Base-by-base conservation (phyloP, 805 yeast genomes). In the Zygotorulaspora sp. region DNA sequence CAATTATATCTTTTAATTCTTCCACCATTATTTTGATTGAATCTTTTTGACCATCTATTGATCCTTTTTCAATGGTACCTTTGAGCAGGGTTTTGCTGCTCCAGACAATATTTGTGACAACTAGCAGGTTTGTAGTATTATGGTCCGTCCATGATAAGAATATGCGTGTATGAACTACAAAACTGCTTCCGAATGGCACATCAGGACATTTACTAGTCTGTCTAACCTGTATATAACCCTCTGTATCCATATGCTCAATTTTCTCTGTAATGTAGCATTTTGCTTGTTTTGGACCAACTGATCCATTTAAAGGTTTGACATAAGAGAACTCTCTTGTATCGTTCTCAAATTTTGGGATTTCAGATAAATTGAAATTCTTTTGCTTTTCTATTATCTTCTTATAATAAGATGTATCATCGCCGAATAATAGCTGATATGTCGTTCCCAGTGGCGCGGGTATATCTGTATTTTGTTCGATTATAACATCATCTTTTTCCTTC, bases 221-320 rank as follows among this genome's bases (percentile, higher is more conserved):
- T 10, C 67, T 63, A 2, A 77, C 74, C 13, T 67, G 53, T 22
- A 75, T 61, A 30, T 47, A 50, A 21, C 62, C 62, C 7, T 70
- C 63, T 12, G 72, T 60, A 49, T 80, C 78, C 42, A 53, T 60
- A 23, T 68, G 64, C 32, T 75, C 75, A 17, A 81, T 58, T 5
- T 62, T 63, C 51, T 82, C 89, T 4, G 69, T 67, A 29, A 82
- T 75, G 13, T 65, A 55, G 63, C 87, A 80, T 46, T 66, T 69
- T 1, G 89, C 80, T 49, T 80, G 83, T 50, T 81, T 82, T 3
- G 89, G 88, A 0, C 88, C 88, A 26, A 82, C 69, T 0, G 84
- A 70, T 13, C 75, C 78, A 33, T 71, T 67, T 38, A 81, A 62
- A 2, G 84, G 84, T 44, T 80, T 77, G 3, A 66, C 66, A 53